phyloP scores from a whole-genome alignment of 495 filamentous ascomycete species.

The Hypoxylon lienhwacheense region DNA sequence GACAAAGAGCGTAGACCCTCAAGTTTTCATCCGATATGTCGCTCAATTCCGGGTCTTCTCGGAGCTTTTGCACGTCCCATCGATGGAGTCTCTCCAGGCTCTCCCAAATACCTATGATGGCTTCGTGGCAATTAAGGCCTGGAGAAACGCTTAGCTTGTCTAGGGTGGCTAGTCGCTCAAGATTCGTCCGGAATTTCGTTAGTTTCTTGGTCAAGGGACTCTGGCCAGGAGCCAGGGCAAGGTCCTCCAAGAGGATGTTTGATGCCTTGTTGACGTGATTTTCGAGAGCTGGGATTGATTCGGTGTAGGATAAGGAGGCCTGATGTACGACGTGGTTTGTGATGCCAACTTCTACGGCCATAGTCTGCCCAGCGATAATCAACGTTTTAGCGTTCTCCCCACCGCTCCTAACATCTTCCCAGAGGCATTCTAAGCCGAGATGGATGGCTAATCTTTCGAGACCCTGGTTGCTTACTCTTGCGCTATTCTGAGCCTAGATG shows the following conservation, averaged over 20 bases:
- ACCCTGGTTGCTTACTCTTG: conserved; percentile 75
- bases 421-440: conserved; percentile 70
- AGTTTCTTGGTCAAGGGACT: conserved; percentile 63
- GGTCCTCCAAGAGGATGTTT: conserved; percentile 57
- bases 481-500: conserved; percentile 41
- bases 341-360: conserved; percentile 59
- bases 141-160: conserved; percentile 76
- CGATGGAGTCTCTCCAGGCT: conserved; percentile 65
- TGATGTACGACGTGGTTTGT: conserved; percentile 53
- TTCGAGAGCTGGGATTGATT: conserved; percentile 50
- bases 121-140: conserved; percentile 84
- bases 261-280: conserved; percentile 54
- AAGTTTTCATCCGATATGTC: conserved; percentile 55
- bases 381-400: conserved; percentile 55
- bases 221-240: conserved; percentile 49
- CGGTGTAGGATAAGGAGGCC: conserved; percentile 50
- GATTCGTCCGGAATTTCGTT: conserved; percentile 73
- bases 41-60: conserved; percentile 51
- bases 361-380: conserved; percentile 67
- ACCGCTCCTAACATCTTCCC: conserved; percentile 58
- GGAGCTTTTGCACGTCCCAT: conserved; percentile 65
- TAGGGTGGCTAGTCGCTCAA: conserved; percentile 74
- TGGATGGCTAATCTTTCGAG: conserved; percentile 74
- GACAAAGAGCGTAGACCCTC: conserved; percentile 60
- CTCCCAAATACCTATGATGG: conserved; percentile 75